phyloP scores from a whole-genome alignment of 495 filamentous ascomycete genomes.

The Hyaloscypha hepaticicola region DNA sequence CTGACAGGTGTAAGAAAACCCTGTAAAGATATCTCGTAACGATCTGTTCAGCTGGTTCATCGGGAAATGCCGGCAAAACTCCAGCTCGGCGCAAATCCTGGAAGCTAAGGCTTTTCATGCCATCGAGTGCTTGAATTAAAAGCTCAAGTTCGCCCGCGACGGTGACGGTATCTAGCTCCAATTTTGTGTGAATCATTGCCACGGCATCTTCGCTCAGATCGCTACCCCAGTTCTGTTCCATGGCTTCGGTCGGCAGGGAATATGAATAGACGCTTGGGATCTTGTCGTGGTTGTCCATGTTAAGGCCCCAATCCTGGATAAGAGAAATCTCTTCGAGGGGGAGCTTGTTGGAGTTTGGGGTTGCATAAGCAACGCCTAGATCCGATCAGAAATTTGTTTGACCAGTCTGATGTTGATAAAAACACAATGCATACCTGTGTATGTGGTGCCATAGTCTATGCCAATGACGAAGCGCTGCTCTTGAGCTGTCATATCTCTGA shows the following conservation, averaged over 20 bases:
- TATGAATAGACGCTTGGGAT: constrained; percentile 24
- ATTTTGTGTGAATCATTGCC: constrained; percentile 25
- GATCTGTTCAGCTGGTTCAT: constrained; percentile 14
- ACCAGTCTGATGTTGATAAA: background rate
- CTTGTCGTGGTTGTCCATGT: constrained; percentile 9
- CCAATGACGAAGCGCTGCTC: constrained; percentile 18
- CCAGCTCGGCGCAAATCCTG: constrained; percentile 1
- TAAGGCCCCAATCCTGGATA: constrained; percentile 15
- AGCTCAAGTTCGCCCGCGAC: constrained; percentile 17
- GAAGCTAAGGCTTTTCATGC: constrained; percentile 21
- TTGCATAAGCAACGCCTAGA: constrained; percentile 18
- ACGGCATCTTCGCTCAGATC: constrained; percentile 15
- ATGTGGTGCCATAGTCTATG: constrained; percentile 27
- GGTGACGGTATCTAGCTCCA: constrained; percentile 17
- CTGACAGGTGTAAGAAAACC: constrained; percentile 10
- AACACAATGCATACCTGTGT: constrained; percentile 14
- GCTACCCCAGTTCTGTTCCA: constrained; percentile 19
- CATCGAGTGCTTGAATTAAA: constrained; percentile 19
- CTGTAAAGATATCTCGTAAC: constrained; percentile 11
- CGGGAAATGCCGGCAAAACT: background rate
- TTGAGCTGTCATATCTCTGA: too few relatives aligned
- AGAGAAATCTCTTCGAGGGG: constrained; percentile 12
- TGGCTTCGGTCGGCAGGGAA: background rate
- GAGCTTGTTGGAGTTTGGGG: constrained; percentile 6
- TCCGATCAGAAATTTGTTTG: background rate